Conservation (phyloP, 345 rosid species). For the Boechera divaricarpa region DNA sequence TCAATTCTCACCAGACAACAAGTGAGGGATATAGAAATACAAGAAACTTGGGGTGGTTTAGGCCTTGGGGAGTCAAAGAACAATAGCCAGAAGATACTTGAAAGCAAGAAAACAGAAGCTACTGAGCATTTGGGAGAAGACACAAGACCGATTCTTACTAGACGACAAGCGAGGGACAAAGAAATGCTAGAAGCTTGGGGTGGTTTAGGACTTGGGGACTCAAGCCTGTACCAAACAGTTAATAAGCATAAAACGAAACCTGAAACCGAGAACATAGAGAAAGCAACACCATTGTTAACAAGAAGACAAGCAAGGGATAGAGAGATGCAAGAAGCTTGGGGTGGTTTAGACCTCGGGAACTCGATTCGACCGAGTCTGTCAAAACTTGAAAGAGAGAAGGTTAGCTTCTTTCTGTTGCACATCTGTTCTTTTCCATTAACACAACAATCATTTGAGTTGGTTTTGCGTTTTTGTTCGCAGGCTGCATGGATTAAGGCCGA, state of each 20-base stretch:
- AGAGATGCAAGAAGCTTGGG: slow-evolving; percentile 92
- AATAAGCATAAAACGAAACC: slow-evolving; percentile 50
- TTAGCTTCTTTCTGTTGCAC: slow-evolving; percentile 33
- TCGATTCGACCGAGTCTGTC: slow-evolving; percentile 71
- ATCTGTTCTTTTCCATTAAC: neutral
- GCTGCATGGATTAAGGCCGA: slow-evolving; percentile 93
- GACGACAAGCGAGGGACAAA: slow-evolving; percentile 69
- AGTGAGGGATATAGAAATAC: slow-evolving; percentile 76
- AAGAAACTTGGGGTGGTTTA: slow-evolving; percentile 88
- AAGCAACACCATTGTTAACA: slow-evolving; percentile 33
- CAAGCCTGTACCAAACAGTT: slow-evolving; percentile 34
- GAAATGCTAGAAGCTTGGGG: slow-evolving; percentile 92
- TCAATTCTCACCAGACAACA: slow-evolving; percentile 45
- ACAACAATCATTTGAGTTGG: slow-evolving; percentile 5
- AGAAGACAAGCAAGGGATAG: slow-evolving; percentile 69
- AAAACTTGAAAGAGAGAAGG: slow-evolving; percentile 88
- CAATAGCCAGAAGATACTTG: slow-evolving; percentile 61
- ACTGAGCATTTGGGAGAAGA: slow-evolving; percentile 44
- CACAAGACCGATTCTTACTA: slow-evolving; percentile 45
- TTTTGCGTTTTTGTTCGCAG: slow-evolving; percentile 47
- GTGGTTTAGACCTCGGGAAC: slow-evolving; percentile 84
- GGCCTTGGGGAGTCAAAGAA: slow-evolving; percentile 69
- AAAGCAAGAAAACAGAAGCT: slow-evolving; percentile 59
- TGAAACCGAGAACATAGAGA: slow-evolving; percentile 62
- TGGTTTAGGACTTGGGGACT: slow-evolving; percentile 82